Base-by-base conservation (phyloP, 805 yeast genomes). In the Maudiozyma bulderi region DNA sequence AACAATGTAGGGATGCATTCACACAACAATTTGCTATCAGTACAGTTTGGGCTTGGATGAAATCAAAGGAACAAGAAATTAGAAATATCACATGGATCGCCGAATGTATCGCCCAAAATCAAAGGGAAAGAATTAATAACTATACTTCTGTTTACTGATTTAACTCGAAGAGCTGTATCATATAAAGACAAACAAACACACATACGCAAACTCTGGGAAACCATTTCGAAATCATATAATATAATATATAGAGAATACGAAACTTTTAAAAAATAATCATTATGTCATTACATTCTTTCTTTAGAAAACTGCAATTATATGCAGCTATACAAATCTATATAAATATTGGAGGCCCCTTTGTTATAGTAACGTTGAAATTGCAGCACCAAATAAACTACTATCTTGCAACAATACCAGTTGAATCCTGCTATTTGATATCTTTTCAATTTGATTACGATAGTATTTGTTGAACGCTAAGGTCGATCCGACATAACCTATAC, bases 81-180 rank as follows among this genome's bases (percentile, higher is more conserved):
- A 80, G 99, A 69, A 93, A 93, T 67, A 84, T 93, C 56, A 88
- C 98, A n/a, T 93, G 99, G 99, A 91, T 93, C 50, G 96, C 98
- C 45, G 99, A 93, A 72, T 93, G 99, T 74, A 93, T 93, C 72
- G 96, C 98, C 33, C 99, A 95, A 69, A 90, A 89, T 66, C 99
- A 93, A 75, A 87, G 89, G 72, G 95, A 87, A 64, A 80, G 96
- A 67, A 87, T 93, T 56, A 82, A 84, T 59, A 87, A 86, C 67
- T 95, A 89, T 66, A 89, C 95, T 52, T 74, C 95, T 42, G 96
- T 91, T 40, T 88, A 82, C 58, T 89, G 72, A 38, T 34, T 4
- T 20, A 20, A 4, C 26, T 20, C 4, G 26, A 20, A 20, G 26
- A 34, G 60, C 9, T 6, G 15, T 8, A 14, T 6, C 9, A 35